A percentile compares a stretch with the other conserved stretches of the same genome.
Evolutionary conservation across 2,329 filamentous ascomycete species (phyloP).

Genomic region (Fusarium newnesense): DNA sequence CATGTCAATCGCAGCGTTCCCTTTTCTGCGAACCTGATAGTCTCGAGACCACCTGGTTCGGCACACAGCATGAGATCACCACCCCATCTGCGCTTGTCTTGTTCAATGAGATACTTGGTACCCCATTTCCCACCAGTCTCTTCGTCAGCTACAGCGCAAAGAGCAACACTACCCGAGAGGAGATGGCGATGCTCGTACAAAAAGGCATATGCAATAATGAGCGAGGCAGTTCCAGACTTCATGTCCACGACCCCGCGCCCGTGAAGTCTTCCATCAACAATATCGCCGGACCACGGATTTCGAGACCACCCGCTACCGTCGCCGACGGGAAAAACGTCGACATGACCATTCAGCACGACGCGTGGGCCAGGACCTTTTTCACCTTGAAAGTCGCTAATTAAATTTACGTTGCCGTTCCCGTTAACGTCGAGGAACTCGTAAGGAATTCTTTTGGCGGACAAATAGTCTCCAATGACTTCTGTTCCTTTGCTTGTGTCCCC

Average conservation of each 20-base stretch:
- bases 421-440: neutral
- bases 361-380: neutral
- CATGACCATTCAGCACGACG: neutral
- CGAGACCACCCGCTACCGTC: neutral
- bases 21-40: neutral
- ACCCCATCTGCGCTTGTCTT: neutral
- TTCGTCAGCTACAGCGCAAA: neutral
- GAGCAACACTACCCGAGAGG: neutral
- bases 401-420: neutral
- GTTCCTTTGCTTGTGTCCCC: neutral
- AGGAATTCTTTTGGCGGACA: neutral
- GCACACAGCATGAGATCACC: constrained; percentile 2
- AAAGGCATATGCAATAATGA: neutral
- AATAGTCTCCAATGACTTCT: neutral
- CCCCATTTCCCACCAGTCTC: constrained; percentile 4
- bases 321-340: neutral
- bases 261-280: neutral
- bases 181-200: neutral
- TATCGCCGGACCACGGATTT: neutral
- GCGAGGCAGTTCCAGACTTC: constrained; percentile 4
- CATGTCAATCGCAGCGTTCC: neutral
- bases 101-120: neutral
- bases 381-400: neutral
- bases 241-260: constrained; percentile 1
- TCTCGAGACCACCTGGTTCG: neutral